These are phyloP conservation scores for Elaeis guineensis DNA, from an alignment of 176 grass and related monocot species.

Conservation along the genomic window DNA sequence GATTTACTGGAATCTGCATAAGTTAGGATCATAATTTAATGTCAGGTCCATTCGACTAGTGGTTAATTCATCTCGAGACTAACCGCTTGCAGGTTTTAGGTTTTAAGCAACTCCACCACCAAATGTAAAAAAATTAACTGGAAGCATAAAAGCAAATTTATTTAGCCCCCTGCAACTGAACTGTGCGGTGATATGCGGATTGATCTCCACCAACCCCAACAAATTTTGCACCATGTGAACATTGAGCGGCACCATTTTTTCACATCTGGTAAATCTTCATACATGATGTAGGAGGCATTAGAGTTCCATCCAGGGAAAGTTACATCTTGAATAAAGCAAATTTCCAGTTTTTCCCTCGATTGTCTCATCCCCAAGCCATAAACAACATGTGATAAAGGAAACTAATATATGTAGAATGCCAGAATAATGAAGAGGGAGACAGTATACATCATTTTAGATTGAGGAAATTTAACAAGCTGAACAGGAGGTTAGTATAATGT, in stretches of 20 bases:
- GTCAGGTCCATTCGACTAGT: too few relatives aligned
- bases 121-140: too few relatives aligned
- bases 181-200: slow-evolving; percentile 19
- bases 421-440: slow-evolving; percentile 15
- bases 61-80: too few relatives aligned
- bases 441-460: too few relatives aligned
- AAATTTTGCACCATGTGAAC: slow-evolving; percentile 62
- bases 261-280: slow-evolving; percentile 73
- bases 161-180: slow-evolving; percentile 34
- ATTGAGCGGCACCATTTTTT: slow-evolving; percentile 48
- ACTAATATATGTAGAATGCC: slow-evolving; percentile 16
- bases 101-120: too few relatives aligned
- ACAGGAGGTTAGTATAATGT: too few relatives aligned
- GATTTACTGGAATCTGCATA: slow-evolving; percentile 41
- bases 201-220: slow-evolving; percentile 59
- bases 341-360: slow-evolving; percentile 46
- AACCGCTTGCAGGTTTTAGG: too few relatives aligned
- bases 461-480: too few relatives aligned
- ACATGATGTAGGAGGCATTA: slow-evolving; percentile 54
- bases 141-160: too few relatives aligned
- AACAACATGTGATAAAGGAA: background rate
- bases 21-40: background rate
- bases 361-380: slow-evolving; percentile 3
- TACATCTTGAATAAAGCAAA: slow-evolving; percentile 55
- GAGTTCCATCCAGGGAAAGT: slow-evolving; percentile 63